Evolutionary conservation across 306 rosid species (phyloP).

Genomic region (Vachellia collinsii): DNA sequence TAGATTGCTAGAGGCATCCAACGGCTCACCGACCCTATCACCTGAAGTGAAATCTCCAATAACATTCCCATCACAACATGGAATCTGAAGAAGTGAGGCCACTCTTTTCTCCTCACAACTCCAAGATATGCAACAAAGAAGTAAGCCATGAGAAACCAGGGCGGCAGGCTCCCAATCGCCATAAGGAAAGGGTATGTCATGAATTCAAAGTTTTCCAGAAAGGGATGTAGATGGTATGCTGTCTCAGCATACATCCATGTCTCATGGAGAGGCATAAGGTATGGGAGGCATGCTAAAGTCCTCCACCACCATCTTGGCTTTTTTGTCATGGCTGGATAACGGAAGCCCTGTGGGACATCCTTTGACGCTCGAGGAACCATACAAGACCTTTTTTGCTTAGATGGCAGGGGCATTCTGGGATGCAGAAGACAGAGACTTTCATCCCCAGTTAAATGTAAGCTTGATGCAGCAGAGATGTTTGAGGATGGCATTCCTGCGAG

Average conservation of each 20-base stretch:
- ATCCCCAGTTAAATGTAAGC: conserved; percentile 57
- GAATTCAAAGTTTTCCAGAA: conserved; percentile 64
- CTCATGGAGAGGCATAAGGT: conserved; percentile 91
- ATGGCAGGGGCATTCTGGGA: conserved; percentile 57
- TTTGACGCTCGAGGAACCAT: conserved; percentile 67
- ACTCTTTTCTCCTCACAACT: conserved; percentile 89
- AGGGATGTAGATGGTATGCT: conserved; percentile 82
- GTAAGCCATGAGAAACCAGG: conserved; percentile 97
- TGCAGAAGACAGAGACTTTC: conserved; percentile 59
- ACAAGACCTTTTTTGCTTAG: conserved; percentile 37
- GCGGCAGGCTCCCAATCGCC: conserved; percentile 76
- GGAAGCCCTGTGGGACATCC: conserved; percentile 77
- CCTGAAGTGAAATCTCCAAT: conserved; percentile 89
- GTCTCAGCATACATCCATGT: conserved; percentile 99
- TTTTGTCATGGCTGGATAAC: conserved; percentile 87
- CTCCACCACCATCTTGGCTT: conserved; percentile 99
- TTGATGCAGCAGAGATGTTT: conserved; percentile 58
- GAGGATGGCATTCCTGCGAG: conserved; percentile 51
- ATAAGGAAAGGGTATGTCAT: conserved; percentile 80
- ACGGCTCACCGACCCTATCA: conserved; percentile 84
- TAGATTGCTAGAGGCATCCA: conserved; percentile 85
- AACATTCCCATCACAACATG: conserved; percentile 96
- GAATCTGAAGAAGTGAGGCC: conserved; percentile 97
- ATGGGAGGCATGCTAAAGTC: conserved; percentile 88
- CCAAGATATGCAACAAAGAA: conserved; percentile 90